Evolutionary conservation across 495 filamentous ascomycete genomes (phyloP).

Genomic region (Rhypophila decipiens): DNA sequence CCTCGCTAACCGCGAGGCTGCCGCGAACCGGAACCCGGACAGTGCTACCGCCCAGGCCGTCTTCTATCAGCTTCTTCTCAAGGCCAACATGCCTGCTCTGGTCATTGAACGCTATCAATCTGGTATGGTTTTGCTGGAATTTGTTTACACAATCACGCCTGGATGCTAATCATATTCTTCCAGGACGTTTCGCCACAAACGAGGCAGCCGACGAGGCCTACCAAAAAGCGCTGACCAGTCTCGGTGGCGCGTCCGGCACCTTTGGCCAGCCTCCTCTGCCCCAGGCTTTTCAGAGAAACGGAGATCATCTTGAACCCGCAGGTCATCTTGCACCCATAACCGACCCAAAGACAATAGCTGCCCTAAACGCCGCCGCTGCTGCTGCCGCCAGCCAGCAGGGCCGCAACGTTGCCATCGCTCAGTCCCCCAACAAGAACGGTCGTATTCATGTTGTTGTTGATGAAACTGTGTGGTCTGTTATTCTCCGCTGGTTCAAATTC

Average conservation of each 20-base stretch:
- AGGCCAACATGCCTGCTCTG: conserved; percentile 87
- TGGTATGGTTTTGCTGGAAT: conserved; percentile 28
- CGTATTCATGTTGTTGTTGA: conserved; percentile 89
- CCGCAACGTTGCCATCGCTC: conserved; percentile 51
- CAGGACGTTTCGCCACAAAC: conserved; percentile 68
- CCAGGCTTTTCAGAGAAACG: conserved; percentile 74
- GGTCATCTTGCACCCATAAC: no score
- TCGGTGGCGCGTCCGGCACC: conserved; percentile 42
- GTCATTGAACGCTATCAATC: conserved; percentile 82
- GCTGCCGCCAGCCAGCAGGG: conserved; percentile 69
- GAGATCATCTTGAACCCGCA: no score
- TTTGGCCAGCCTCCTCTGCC: conserved; percentile 44
- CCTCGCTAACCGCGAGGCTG: conserved; percentile 60
- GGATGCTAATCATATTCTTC: neutral
- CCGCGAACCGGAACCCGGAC: conserved; percentile 83
- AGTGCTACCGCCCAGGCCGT: conserved; percentile 83
- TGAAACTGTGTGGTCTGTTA: conserved; percentile 65
- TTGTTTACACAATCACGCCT: neutral
- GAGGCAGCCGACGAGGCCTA: conserved; percentile 66
- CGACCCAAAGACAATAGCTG: no score
- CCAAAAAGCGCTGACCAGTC: conserved; percentile 61
- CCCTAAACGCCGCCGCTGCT: conserved; percentile 84
- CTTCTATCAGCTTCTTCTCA: conserved; percentile 87
- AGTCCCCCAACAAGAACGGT: conserved; percentile 21
- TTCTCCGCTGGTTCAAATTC: conserved; percentile 91